Base-by-base conservation (phyloP, 2,329 filamentous ascomycete genomes). In the Tympanopsis confertula region DNA sequence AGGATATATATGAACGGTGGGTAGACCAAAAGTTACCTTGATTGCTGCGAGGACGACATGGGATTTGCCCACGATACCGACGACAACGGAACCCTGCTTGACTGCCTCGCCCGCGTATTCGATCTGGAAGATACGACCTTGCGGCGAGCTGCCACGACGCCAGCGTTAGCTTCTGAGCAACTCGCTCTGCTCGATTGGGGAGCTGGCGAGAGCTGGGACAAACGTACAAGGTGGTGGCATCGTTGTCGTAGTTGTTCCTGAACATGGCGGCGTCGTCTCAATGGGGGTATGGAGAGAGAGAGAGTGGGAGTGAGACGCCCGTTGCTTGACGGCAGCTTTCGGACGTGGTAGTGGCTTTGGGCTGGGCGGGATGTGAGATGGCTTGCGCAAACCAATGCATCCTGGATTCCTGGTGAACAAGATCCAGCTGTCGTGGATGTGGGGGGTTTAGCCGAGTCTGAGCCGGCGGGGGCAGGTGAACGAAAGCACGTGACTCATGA, bases 171-270 rank as follows among this genome's bases (percentile, higher is more conserved):
- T 40, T n/a, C n/a, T n/a, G n/a, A n/a, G n/a, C n/a, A n/a, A n/a
- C n/a, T n/a, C n/a, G n/a, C n/a, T n/a, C n/a, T n/a, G n/a, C n/a
- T n/a, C n/a, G n/a, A n/a, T n/a, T n/a, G n/a, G n/a, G n/a, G n/a
- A n/a, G n/a, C n/a, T n/a, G n/a, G n/a, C n/a, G n/a, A n/a, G n/a
- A n/a, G n/a, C n/a, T 38, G 19, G 38, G 38, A 15, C 15, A 28
- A 56, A 65, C 81, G 66, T 74, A 94, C 87, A 96, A 98, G 67
- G 91, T 98, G 66, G 96, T 88, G 45, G 89, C 94, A 66, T 98
- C 91, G 78, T 98, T 98, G 71, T 98, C 91, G 74, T 98, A 98
- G 68, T 96, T 96, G 74, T 98, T 98, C 66, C 91, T 78, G 70
- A 98, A 98, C 91, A 98, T 96, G 56, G 56, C 79, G 73, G 47